Base-by-base conservation (phyloP, 1,284 basidiomycete species). In the Ganoderma boninense region DNA sequence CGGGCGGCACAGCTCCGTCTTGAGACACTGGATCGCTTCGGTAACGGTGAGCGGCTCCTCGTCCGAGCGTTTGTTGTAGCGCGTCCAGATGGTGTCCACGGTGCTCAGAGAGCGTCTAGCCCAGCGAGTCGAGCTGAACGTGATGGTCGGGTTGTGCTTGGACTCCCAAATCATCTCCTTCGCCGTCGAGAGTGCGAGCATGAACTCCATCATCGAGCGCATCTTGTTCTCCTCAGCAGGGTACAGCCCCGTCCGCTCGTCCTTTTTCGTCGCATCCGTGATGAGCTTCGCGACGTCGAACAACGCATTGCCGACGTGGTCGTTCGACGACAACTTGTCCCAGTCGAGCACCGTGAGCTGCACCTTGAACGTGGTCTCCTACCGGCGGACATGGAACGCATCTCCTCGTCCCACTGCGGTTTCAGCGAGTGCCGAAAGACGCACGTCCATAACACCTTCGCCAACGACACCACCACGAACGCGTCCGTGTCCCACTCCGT, bases 401-500 rank as follows among this genome's bases (percentile, higher is more conserved):
- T 86, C 81, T 97, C 97, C 82, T 99, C 97, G 75, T 98, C 94
- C 96, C 97, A 99, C 0, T 88, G 86, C 0, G 97, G 97, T 79
- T 95, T 96, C 71, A 96, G 89, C 16, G 91, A 93, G 79, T 97
- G 95, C 11, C 95, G 89, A 71, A 97, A 93, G 38, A 97, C 92
- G 60, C 96, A 91, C 0, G 97, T 98, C 4, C 97, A 89, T 83
- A 98, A 99, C 13, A 99, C 95, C 81, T 98, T 98, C 83, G 97
- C 97, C 46, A 99, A 99, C 2, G 95, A 97, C 74, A 97, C 90
- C 74, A 99, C 96, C 18, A 96, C 94, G 77, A 98, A 99, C 0
- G 97, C 97, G 77, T 99, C 97, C 97, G 99, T 98, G 79, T 99
- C 97, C 89, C 92, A 97, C 0, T 94, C 94, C 0, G 89, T 94